Conservation (phyloP, 1,284 basidiomycete species). For the Coriolopsis trogii region DNA sequence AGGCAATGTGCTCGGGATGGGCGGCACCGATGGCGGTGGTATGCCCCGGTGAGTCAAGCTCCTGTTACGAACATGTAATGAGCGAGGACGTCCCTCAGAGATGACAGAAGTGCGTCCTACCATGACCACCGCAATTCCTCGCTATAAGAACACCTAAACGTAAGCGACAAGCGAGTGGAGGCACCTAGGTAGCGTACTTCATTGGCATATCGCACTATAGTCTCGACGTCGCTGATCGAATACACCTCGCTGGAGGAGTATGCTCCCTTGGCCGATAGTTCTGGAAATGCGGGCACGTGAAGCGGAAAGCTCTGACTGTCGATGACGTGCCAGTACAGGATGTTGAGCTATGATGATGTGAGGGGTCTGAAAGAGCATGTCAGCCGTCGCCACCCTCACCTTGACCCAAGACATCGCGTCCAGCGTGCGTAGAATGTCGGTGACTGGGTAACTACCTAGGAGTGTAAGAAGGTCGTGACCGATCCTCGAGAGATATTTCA, state of each 20-base stretch:
- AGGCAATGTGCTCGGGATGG: constrained; percentile 75
- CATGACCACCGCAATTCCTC: constrained; percentile 75
- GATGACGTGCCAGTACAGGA: constrained; percentile 81
- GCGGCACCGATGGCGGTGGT: constrained; percentile 65
- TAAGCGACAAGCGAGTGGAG: neutral
- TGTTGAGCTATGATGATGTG: constrained; percentile 49
- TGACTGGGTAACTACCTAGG: constrained; percentile 52
- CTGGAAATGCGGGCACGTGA: constrained; percentile 57
- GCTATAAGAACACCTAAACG: constrained; percentile 39
- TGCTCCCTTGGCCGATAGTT: constrained; percentile 65
- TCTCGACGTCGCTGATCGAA: constrained; percentile 55
- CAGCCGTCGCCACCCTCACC: constrained; percentile 37
- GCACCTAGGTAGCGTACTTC: constrained; percentile 45
- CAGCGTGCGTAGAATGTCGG: constrained; percentile 70
- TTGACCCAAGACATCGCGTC: constrained; percentile 89
- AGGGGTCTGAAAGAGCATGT: neutral
- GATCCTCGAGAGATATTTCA: neutral
- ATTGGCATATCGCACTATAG: constrained; percentile 71
- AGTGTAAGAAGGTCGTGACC: neutral
- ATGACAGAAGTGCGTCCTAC: neutral
- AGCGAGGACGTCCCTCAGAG: neutral
- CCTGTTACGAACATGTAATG: constrained; percentile 21
- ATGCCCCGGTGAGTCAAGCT: constrained; percentile 78
- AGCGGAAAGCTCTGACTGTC: constrained; percentile 78
- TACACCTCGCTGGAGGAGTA: constrained; percentile 65